Base-by-base conservation (phyloP, 1,139 yeast species). In the Ogataea hybrid region DNA sequence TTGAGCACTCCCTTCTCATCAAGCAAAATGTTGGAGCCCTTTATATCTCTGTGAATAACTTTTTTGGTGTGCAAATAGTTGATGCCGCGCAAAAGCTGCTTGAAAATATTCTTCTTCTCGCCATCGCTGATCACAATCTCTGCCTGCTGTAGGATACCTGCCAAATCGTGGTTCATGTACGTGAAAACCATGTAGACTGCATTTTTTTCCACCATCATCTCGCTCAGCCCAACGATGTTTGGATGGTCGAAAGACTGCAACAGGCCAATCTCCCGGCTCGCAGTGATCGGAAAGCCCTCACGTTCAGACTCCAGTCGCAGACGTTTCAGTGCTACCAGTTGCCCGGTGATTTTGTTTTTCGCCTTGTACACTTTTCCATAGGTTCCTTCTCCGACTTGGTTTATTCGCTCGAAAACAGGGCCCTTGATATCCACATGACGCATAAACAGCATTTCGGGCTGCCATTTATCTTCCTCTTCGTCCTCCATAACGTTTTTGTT, bases 241-340 rank as follows among this genome's bases (percentile, higher is more conserved):
- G 73, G 76, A 61, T 92, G 97, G 48, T 85, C 78, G 56, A 90
- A 80, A n/a, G 90, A 77, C 62, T 92, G 97, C 34, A 92, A 69
- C 17, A 92, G 68, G 51, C 89, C 83, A 47, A 90, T 88, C 65
- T 92, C 98, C 53, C 98, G 73, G 57, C 90, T 80, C 0, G 97
- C 96, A 0, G 98, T 92, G 17, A 92, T 86, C 1, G 98, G 98
- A 64, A 92, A 88, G 0, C 97, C 97, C 59, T 92, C 98, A 38
- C 89, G 71, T 62, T 92, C 97, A 7, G 81, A 68, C 59, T 92
- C 97, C 59, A 92, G 71, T 47, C 97, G 67, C 36, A 92, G 70
- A 53, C 83, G 76, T 59, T 92, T 92, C 57, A 92, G 69, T 1
- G 98, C 98, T 20, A 89, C 95, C 53, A 73, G 68, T 47, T 77